Evolutionary conservation across 345 rosid species (phyloP).

Genomic region (Boechera retrofracta): DNA sequence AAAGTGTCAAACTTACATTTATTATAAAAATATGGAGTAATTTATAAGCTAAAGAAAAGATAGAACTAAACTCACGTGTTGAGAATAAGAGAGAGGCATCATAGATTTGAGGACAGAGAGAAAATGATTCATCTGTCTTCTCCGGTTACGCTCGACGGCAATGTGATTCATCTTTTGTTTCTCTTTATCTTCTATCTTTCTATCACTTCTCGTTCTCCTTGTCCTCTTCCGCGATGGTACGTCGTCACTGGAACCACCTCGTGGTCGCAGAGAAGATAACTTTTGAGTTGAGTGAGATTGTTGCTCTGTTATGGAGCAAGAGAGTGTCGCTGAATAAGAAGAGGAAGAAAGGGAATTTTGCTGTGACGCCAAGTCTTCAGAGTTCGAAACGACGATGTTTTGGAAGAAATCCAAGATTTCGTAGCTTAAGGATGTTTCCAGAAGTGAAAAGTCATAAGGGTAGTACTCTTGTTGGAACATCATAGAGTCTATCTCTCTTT

Average conservation of each 20-base stretch:
- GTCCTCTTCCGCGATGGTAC: conserved; percentile 40
- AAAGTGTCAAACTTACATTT: too few relatives aligned
- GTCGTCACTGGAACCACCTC: conserved; percentile 2
- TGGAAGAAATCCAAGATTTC: conserved; percentile 19
- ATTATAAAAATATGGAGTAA: too few relatives aligned
- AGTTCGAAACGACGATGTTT: background rate
- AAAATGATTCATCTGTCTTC: conserved; percentile 75
- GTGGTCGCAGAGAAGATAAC: conserved; percentile 13
- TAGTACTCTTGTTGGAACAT: conserved; percentile 21
- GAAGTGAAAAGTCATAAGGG: background rate
- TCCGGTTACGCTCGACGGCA: conserved; percentile 82
- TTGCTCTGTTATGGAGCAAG: conserved; percentile 35
- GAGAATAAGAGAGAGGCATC: conserved; percentile 66
- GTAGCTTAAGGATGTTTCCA: conserved; percentile 11
- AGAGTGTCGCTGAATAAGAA: conserved; percentile 13
- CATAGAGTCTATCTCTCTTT: background rate
- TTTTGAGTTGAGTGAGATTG: background rate
- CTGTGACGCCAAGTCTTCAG: background rate
- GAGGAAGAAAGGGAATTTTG: background rate
- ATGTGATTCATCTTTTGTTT: conserved; percentile 86
- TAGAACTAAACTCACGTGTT: conserved; percentile 52
- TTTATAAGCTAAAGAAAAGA: background rate
- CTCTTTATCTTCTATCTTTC: conserved; percentile 61
- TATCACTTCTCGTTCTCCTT: conserved; percentile 51
- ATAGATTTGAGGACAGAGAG: conserved; percentile 61